These are phyloP conservation scores for Actinidia polygama DNA, from an alignment of 179 eudicot species.

Conservation along the genomic window DNA sequence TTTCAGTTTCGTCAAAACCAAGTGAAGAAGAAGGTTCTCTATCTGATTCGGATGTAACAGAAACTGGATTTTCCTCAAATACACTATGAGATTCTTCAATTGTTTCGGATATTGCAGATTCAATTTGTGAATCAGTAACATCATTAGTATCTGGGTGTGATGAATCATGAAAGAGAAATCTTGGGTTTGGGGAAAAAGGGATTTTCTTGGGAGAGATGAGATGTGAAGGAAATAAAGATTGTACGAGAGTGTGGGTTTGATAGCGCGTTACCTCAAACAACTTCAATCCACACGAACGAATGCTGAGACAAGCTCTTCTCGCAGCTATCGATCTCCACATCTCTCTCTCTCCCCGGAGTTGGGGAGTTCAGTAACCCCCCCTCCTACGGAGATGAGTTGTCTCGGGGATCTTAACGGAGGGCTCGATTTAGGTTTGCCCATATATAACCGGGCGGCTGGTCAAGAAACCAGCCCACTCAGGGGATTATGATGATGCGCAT, in stretches of 20 bases:
- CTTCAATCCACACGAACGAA: not conserved
- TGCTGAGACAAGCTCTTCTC: conserved; percentile 5
- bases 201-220: not conserved
- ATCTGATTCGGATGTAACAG: conserved; percentile 7
- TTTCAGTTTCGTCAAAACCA: conserved; percentile 7
- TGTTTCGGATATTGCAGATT: not conserved
- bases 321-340: conserved; percentile 18
- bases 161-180: conserved; percentile 20
- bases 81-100: not conserved
- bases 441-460: no score
- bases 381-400: no score
- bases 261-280: conserved; percentile 10
- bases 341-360: conserved; percentile 16
- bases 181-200: conserved; percentile 15
- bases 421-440: no score
- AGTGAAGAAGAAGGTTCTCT: not conserved
- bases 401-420: no score
- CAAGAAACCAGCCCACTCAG: no score
- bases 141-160: not conserved
- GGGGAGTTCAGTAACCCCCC: no score
- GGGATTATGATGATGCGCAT: no score
- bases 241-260: not conserved
- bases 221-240: not conserved
- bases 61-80: not conserved
- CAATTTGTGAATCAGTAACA: not conserved